Percentiles rank a stretch among this genome's conserved stretches.
Evolutionary conservation across 192 early-diverging fungal species (phyloP).

Genomic region (Podila epigama): DNA sequence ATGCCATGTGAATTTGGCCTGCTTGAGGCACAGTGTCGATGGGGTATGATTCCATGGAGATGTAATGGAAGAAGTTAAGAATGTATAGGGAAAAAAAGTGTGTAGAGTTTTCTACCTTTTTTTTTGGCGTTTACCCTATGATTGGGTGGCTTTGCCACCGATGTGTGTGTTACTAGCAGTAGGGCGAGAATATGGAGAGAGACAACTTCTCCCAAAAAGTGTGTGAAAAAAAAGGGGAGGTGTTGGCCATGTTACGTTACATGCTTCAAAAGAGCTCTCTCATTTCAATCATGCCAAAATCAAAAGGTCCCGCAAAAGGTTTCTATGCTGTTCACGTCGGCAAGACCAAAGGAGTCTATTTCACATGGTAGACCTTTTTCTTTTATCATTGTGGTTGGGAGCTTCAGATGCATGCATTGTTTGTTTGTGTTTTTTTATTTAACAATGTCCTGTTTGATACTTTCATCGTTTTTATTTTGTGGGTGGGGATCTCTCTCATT

Average conservation of each 20-base stretch:
- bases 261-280: slow-evolving; percentile 22
- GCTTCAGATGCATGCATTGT: no score
- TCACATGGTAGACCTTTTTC: slow-evolving; percentile 30
- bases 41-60: slow-evolving; percentile 40
- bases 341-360: slow-evolving; percentile 51
- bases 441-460: no score
- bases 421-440: no score
- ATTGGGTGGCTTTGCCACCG: slow-evolving; percentile 1
- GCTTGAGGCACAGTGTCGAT: slow-evolving; percentile 21
- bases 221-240: neutral
- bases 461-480: neutral
- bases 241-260: neutral
- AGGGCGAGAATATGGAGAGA: no score
- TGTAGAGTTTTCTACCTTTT: neutral
- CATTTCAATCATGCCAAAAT: slow-evolving; percentile 27
- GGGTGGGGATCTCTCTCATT: neutral
- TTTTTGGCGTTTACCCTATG: no score
- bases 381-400: no score
- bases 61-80: neutral
- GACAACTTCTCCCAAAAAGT: neutral
- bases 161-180: neutral
- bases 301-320: slow-evolving; percentile 21
- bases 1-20: slow-evolving; percentile 41
- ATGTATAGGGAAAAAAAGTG: neutral
- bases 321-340: slow-evolving; percentile 60